Evolutionary conservation across 768 basidiomycete species (phyloP).

Genomic region (Trametes meyenii): DNA sequence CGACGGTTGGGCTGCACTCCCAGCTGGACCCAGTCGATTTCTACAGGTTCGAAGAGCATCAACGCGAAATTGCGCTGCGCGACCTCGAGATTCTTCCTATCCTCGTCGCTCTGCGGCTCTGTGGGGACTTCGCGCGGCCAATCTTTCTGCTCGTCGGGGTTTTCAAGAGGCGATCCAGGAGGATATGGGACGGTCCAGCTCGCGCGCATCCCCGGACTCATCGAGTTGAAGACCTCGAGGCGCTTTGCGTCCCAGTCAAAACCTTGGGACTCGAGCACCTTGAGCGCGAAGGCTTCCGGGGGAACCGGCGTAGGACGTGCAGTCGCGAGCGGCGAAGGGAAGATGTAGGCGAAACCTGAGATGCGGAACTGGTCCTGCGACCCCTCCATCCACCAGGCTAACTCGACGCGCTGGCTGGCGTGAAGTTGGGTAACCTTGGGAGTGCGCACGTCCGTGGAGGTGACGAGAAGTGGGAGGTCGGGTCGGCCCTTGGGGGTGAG

Average conservation of each 20-base stretch:
- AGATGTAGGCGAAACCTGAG: constrained; percentile 54
- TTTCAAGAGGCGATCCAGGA: constrained; percentile 58
- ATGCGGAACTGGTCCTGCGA: constrained; percentile 77
- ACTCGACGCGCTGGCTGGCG: constrained; percentile 53
- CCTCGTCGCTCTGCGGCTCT: constrained; percentile 43
- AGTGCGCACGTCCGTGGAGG: constrained; percentile 72
- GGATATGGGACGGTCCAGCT: constrained; percentile 64
- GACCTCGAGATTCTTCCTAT: constrained; percentile 48
- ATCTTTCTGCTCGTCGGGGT: constrained; percentile 57
- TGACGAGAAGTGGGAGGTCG: constrained; percentile 60
- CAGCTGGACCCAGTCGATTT: constrained; percentile 72
- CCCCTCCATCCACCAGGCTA: constrained; percentile 75
- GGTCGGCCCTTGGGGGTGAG: constrained; percentile 46
- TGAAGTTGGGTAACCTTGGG: constrained; percentile 66
- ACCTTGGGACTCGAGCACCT: constrained; percentile 23
- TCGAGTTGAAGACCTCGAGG: constrained; percentile 54
- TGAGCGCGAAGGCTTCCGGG: constrained; percentile 14
- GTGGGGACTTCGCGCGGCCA: constrained; percentile 64
- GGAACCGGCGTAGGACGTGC: constrained; percentile 23
- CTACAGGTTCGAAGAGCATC: constrained; percentile 67
- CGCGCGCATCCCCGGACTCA: constrained; percentile 68
- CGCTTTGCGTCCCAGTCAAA: constrained; percentile 74
- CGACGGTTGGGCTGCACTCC: constrained; percentile 58
- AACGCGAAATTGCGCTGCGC: constrained; percentile 73
- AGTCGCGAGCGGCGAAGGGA: constrained; percentile 47